Conservation (phyloP, 2,329 filamentous ascomycete species). For the Fusarium napiforme region DNA sequence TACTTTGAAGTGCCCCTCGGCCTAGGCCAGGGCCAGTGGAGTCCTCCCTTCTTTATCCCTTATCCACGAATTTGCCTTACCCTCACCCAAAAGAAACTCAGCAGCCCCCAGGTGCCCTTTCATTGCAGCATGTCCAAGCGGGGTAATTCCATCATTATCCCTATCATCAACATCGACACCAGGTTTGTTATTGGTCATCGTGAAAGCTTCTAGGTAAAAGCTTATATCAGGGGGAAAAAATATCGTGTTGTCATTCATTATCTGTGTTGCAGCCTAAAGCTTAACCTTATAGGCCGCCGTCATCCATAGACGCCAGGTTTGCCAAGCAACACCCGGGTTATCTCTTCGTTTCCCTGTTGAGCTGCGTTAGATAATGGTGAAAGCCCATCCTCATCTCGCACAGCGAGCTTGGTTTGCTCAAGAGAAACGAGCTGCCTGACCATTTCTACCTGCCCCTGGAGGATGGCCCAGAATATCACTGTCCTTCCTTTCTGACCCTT, state of each 20-base stretch:
- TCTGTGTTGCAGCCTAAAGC: too few species aligned
- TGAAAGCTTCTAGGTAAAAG: too few species aligned
- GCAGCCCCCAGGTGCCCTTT: not conserved
- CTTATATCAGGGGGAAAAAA: too few species aligned
- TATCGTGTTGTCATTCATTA: too few species aligned
- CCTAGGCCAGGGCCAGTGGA: too few species aligned
- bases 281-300: too few species aligned
- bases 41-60: too few species aligned
- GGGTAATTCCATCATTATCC: not conserved
- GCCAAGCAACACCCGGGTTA: not conserved
- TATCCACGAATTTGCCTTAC: not conserved
- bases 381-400: not conserved
- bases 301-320: too few species aligned
- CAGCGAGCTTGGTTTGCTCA: not conserved
- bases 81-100: not conserved
- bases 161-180: not conserved
- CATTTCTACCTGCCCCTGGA: rapidly evolving
- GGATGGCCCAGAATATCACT: rapidly evolving
- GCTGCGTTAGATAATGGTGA: not conserved
- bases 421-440: not conserved
- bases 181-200: too few species aligned
- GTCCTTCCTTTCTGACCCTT: not conserved
- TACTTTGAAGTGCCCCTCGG: too few species aligned
- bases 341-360: not conserved
- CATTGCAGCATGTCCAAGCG: not conserved